Evolutionary conservation across 441 rosid genomes (phyloP), one percentile per base, ranked within the genome.

Genomic region (Erysimum pusillum): DNA sequence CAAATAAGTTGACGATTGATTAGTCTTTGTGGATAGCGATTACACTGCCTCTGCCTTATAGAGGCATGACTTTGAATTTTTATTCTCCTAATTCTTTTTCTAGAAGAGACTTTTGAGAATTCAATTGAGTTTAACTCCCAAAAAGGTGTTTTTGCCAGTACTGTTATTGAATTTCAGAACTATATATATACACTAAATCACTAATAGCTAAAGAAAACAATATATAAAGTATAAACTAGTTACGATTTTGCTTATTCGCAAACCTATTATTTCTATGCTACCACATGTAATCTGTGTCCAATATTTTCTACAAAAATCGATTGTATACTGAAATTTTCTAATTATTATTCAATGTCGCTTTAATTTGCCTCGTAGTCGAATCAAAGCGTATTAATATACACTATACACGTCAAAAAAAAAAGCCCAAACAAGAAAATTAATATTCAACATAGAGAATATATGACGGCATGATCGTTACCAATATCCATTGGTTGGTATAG

Each of bases 1-100:
- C 31, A 28, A 28, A 28, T 3, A 28, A 28, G 39, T 68, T 45
- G 38, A 62, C 7, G 65, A 38, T 63, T 76, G 63, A 44, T 34
- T 69, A 42, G 58, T 62, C 79, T 46, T 69, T 54, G 36, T 44
- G 71, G 70, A 76, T 76, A 62, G 58, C 48, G 42, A 76, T 69
- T 38, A 63, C 75, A 2, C 58, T 52, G 63, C 62, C 48, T 42
- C 44, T 75, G 49, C 32, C 53, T 61, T 14, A 56, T 46, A 38
- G 25, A 39, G n/a, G 67, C 73, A 75, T 65, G 56, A 68, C 69
- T 76, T 62, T 76, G 63, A 60, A 28, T 5, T 59, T 51, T 9
- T 34, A 13, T 8, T 58, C 5, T 12, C 41, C 10, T n/a, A n/a
- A n/a, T 58, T 52, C 42, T 52, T 35, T 53, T n/a, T 15, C 4